Evolutionary conservation across 352 stramenopile species (phyloP), one percentile per base, ranked within the genome.

Genomic region (Globisporangium spiculum): DNA sequence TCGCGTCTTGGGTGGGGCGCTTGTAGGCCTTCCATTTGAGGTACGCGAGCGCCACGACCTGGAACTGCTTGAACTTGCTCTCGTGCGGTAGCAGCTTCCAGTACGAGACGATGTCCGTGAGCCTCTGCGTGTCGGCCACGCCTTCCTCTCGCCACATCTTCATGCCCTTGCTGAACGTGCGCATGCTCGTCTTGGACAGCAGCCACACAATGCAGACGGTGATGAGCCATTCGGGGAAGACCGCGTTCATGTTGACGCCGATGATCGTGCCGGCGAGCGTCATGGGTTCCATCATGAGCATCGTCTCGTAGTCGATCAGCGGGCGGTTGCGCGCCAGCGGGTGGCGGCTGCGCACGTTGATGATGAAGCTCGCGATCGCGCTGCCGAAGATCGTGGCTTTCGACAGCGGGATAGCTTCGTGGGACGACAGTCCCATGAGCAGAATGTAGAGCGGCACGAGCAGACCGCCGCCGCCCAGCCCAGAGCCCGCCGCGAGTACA

Each of bases 241-340:
- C 81, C 4, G 84, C 85, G 73, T 93, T 95, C 78, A 95, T 85
- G 72, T 91, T 91, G 44, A 95, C 87, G 58, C 87, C 87, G 36
- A 93, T 87, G 69, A 93, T 93, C n/a, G 87, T 95, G 34, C 87
- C 85, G 0, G 87, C 87, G 8, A 95, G 78, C 22, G 87, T 95
- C 87, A 95, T 93, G 30, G 87, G 87, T 68, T 95, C 87, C 85
- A 95, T 90, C 54, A 95, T 80, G 53, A 95, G 66, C 60, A 93
- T 83, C 4, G 86, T 91, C 74, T 95, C 87, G 64, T 93, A 95
- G 73, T 95, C 85, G 41, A 95, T 95, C 10, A 95, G 64, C 9
- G 83, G 84, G 3, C 84, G 80, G 34, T 81, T 78, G 50, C 71
- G 77, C 32, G 84, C 76, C 26, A 92, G 68, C 27, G 87, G 87